phyloP scores from a whole-genome alignment of 257 asterid genomes.

The Ehretia macrophylla region DNA sequence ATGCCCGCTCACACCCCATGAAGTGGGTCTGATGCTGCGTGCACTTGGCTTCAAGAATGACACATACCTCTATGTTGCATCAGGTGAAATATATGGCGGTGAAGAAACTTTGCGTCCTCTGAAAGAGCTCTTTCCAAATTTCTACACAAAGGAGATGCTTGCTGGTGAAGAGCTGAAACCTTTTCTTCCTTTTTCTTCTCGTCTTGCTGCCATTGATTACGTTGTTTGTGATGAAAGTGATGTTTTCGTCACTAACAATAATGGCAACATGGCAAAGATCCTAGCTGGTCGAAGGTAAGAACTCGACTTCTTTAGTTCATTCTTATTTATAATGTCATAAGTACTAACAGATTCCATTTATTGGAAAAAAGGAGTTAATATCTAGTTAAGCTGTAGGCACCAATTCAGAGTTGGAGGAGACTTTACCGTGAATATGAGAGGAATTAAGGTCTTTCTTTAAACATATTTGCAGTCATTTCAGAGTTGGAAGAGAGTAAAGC shows the following conservation, averaged over 20 bases:
- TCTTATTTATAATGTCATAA: too few species aligned
- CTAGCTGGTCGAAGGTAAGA: slow-evolving; percentile 21
- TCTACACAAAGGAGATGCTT: slow-evolving; percentile 21
- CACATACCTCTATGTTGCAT: slow-evolving; percentile 14
- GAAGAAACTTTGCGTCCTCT: slow-evolving; percentile 20
- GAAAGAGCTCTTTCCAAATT: slow-evolving; percentile 16
- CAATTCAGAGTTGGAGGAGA: too few species aligned
- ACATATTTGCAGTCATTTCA: too few species aligned
- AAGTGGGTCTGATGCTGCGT: slow-evolving; percentile 19
- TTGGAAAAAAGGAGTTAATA: neutral
- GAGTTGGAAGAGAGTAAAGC: too few species aligned
- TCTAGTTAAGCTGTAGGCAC: too few species aligned
- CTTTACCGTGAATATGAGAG: too few species aligned
- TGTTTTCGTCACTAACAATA: slow-evolving; percentile 21
- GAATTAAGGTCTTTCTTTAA: too few species aligned
- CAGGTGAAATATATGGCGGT: slow-evolving; percentile 24
- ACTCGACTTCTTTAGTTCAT: neutral
- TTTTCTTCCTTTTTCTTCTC: slow-evolving; percentile 18
- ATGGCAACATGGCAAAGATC: slow-evolving; percentile 25
- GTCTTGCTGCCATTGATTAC: slow-evolving; percentile 18
- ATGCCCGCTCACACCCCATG: slow-evolving; percentile 21
- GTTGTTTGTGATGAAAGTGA: slow-evolving; percentile 21
- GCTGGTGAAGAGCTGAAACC: slow-evolving; percentile 16
- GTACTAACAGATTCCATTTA: neutral
- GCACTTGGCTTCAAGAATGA: slow-evolving; percentile 19